A percentile compares a stretch with the other conserved stretches of the same genome.
phyloP scores from a whole-genome alignment of 1,284 basidiomycete genomes.

The Rhodotorula sp. region DNA sequence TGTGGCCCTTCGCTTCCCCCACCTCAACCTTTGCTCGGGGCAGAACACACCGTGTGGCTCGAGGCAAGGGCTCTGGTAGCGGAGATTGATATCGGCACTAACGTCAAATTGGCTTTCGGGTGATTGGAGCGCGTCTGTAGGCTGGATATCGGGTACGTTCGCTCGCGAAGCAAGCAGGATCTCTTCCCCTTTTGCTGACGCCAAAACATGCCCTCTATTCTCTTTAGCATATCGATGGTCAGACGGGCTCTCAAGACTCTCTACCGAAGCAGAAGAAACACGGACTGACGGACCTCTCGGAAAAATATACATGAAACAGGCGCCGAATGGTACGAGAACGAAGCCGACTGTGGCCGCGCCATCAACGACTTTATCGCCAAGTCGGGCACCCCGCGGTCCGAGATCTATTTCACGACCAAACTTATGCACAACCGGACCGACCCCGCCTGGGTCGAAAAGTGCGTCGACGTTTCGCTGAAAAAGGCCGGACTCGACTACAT shows the following conservation, averaged over 20 bases:
- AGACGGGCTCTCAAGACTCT: not conserved
- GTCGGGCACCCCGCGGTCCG: conserved; percentile 23
- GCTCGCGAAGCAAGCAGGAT: not conserved
- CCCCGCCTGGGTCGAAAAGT: conserved; percentile 25
- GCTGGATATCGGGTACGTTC: not conserved
- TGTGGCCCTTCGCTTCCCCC: not conserved
- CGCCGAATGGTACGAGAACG: conserved; percentile 44
- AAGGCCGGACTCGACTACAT: conserved; percentile 56
- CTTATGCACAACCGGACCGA: conserved; percentile 39
- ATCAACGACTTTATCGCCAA: conserved; percentile 40
- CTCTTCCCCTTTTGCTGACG: not conserved
- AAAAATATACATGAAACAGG: not conserved
- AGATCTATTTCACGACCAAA: conserved; percentile 38
- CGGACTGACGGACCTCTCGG: too few relatives aligned
- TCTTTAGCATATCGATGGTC: not conserved
- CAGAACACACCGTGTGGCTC: too few relatives aligned
- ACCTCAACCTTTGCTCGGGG: not conserved
- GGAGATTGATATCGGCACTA: too few relatives aligned
- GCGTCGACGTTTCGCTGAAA: conserved; percentile 22
- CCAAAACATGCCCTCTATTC: not conserved
- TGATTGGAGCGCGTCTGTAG: not conserved
- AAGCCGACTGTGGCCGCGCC: conserved; percentile 37
- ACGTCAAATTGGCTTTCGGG: too few relatives aligned
- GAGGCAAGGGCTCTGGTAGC: too few relatives aligned
- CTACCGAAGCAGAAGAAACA: too few relatives aligned